phyloP scores from a whole-genome alignment of 2,329 filamentous ascomycete genomes.

The Aspergillus luchuensis region DNA sequence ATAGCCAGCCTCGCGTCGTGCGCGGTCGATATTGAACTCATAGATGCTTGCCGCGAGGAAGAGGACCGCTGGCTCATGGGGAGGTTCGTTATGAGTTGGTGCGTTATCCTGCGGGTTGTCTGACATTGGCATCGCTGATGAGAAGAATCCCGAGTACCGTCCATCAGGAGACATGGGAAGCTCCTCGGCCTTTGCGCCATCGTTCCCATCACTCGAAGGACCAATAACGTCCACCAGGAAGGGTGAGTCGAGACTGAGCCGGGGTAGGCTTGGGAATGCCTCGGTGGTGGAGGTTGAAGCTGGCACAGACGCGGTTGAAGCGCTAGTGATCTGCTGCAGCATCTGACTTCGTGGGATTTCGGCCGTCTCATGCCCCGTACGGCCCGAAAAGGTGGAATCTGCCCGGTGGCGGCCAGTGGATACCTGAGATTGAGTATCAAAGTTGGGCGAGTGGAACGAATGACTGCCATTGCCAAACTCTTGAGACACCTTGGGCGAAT shows the following conservation, averaged over 20 bases:
- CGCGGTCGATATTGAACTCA: constrained; percentile 94
- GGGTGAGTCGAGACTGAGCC: constrained; percentile 49
- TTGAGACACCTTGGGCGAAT: constrained; percentile 63
- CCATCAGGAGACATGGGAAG: constrained; percentile 44
- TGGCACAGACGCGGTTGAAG: constrained; percentile 42
- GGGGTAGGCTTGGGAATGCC: constrained; percentile 43
- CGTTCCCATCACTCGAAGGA: constrained; percentile 30
- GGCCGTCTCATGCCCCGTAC: constrained; percentile 56
- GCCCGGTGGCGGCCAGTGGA: constrained; percentile 53
- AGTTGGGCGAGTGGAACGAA: constrained; percentile 62
- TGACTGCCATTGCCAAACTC: constrained; percentile 70
- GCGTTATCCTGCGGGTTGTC: constrained; percentile 56
- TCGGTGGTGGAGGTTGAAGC: constrained; percentile 24
- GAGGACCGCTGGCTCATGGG: constrained; percentile 63
- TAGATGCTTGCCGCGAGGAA: constrained; percentile 94
- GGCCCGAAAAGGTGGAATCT: constrained; percentile 56
- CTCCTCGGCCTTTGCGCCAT: constrained; percentile 25
- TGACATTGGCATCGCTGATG: constrained; percentile 79
- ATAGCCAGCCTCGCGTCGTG: constrained; percentile 89
- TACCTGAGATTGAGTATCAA: constrained; percentile 34
- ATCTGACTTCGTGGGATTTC: constrained; percentile 56
- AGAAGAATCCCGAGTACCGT: constrained; percentile 77
- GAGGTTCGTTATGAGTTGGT: constrained; percentile 46
- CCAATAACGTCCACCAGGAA: constrained; percentile 45
- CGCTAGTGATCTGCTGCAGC: constrained; percentile 50